phyloP scores from a whole-genome alignment of 345 rosid species.

The Erysimum cheiranthoides region DNA sequence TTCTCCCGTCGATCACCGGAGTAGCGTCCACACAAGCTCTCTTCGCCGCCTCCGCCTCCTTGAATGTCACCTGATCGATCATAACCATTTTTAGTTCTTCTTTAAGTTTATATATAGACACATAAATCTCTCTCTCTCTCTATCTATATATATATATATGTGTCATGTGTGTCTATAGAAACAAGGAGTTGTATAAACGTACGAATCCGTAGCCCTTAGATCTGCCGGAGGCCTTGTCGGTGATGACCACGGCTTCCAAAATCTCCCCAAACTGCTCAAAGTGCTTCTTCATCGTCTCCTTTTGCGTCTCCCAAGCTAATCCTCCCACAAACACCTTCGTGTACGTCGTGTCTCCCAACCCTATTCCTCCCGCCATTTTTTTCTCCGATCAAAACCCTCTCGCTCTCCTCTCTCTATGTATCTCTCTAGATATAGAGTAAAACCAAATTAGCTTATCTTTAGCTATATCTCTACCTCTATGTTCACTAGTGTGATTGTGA shows the following conservation, averaged over 20 bases:
- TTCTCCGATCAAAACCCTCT: conserved; percentile 26
- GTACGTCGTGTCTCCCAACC: conserved; percentile 84
- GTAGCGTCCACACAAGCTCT: conserved; percentile 91
- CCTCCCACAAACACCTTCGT: conserved; percentile 98
- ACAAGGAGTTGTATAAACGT: conserved; percentile 52
- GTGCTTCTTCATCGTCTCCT: conserved; percentile 93
- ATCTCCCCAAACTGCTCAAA: conserved; percentile 97
- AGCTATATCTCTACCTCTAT: conserved; percentile 14
- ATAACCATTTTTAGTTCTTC: conserved; percentile 15
- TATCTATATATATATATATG: not conserved
- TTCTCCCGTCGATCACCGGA: conserved; percentile 96
- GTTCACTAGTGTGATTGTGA: conserved; percentile 35
- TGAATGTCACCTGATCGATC: conserved; percentile 74
- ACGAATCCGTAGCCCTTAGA: conserved; percentile 99
- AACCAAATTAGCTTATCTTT: conserved; percentile 25
- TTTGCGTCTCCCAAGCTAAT: conserved; percentile 97
- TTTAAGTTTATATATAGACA: not conserved
- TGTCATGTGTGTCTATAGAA: not conserved
- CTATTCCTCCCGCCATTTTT: conserved; percentile 44
- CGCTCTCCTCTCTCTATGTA: conserved; percentile 13
- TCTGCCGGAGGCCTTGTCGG: conserved; percentile 96
- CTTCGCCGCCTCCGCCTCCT: conserved; percentile 91
- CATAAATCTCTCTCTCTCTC: not conserved
- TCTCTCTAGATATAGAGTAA: not conserved
- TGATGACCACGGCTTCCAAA: conserved; percentile 96